phyloP scores from a whole-genome alignment of 2,329 filamentous ascomycete genomes.

The Parafenestella ontariensis region DNA sequence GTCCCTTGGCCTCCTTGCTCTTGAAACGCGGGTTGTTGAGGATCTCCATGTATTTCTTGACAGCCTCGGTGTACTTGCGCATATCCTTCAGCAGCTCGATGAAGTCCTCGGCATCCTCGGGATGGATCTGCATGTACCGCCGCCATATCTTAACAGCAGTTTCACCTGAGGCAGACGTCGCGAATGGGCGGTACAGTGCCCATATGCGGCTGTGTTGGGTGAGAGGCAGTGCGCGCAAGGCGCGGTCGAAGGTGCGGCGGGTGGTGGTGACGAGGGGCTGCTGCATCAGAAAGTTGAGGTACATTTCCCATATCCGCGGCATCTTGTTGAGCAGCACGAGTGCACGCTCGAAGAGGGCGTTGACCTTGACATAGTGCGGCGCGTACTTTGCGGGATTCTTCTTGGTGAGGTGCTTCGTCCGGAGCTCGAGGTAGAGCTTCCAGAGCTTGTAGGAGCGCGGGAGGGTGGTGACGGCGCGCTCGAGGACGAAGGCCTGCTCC shows the following conservation, averaged over 20 bases:
- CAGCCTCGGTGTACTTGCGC: slow-evolving; percentile 86
- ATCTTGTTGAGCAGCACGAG: slow-evolving; percentile 97
- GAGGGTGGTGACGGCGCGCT: slow-evolving; percentile 86
- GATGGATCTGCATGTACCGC: slow-evolving; percentile 95
- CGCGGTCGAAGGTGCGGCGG: slow-evolving; percentile 87
- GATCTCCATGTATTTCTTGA: slow-evolving; percentile 88
- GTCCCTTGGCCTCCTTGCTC: slow-evolving; percentile 92
- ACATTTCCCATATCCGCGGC: slow-evolving; percentile 98
- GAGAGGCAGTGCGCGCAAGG: slow-evolving; percentile 86
- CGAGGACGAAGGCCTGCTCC: slow-evolving; percentile 87
- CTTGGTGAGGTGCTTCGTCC: slow-evolving; percentile 79
- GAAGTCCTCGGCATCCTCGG: slow-evolving; percentile 93
- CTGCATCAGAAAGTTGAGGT: slow-evolving; percentile 85
- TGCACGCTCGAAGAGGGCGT: slow-evolving; percentile 90
- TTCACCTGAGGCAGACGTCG: slow-evolving; percentile 85
- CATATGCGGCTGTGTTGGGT: slow-evolving; percentile 97
- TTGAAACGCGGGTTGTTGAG: slow-evolving; percentile 89
- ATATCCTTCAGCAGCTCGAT: slow-evolving; percentile 86
- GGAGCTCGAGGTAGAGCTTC: slow-evolving; percentile 93
- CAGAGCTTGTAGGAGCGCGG: slow-evolving; percentile 97
- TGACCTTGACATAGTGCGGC: slow-evolving; percentile 89
- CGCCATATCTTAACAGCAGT: slow-evolving; percentile 94
- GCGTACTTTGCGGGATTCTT: slow-evolving; percentile 83
- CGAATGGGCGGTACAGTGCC: slow-evolving; percentile 89
- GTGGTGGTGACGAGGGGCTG: slow-evolving; percentile 92